Evolutionary conservation across 129 eudicot species (phyloP).

Genomic region (Ambrosia artemisiifolia): DNA sequence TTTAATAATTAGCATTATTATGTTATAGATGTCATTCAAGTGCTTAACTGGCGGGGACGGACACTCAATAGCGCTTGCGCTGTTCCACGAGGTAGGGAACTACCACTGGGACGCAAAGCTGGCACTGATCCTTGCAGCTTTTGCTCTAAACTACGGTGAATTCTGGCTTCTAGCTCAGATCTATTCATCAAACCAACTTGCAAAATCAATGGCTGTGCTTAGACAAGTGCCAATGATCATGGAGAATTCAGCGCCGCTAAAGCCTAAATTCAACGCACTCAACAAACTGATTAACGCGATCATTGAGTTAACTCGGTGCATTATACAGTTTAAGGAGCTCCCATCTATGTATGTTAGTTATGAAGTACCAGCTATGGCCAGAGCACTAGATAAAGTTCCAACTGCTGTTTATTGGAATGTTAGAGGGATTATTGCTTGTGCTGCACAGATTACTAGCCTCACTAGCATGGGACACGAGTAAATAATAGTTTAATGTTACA

Average conservation of each 20-base stretch:
- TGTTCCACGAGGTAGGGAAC: constrained; percentile 45
- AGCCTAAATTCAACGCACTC: constrained; percentile 57
- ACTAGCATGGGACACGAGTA: constrained; percentile 76
- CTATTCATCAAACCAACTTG: constrained; percentile 58
- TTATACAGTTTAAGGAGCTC: constrained; percentile 58
- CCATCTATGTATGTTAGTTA: constrained; percentile 41
- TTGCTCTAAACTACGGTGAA: constrained; percentile 75
- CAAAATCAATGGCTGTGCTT: constrained; percentile 70
- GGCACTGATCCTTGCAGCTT: constrained; percentile 67
- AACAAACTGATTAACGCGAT: constrained; percentile 45
- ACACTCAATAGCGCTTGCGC: constrained; percentile 51
- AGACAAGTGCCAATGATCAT: constrained; percentile 59
- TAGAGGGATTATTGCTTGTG: constrained; percentile 61
- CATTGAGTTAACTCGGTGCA: constrained; percentile 52
- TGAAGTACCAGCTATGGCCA: constrained; percentile 51
- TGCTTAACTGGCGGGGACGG: constrained; percentile 48
- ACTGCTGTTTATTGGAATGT: constrained; percentile 78
- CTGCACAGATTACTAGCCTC: constrained; percentile 55
- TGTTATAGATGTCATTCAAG: constrained; percentile 49
- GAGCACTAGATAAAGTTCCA: constrained; percentile 54
- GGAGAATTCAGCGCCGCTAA: constrained; percentile 42
- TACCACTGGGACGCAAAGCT: constrained; percentile 89
- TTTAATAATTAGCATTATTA: neutral
- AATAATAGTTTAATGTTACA: constrained; percentile 3
- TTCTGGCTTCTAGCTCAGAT: constrained; percentile 85